Evolutionary conservation across 805 yeast species (phyloP).

Genomic region (Kodamaea lidongshanica): DNA sequence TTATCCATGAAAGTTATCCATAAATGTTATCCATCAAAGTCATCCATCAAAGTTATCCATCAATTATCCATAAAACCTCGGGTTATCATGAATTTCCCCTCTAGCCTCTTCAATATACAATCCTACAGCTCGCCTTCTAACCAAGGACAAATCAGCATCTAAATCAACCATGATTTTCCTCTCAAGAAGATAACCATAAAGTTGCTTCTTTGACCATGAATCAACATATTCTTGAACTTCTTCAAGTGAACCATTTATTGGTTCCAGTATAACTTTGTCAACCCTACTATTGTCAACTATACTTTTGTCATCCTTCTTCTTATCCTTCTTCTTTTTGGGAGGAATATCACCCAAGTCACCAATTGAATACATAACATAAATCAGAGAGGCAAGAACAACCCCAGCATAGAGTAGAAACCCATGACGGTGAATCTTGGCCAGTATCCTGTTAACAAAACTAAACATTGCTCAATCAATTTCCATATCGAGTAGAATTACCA

Average conservation of each 20-base stretch:
- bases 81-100: too few species aligned
- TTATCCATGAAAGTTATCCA: too few species aligned
- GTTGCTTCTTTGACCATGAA: slow-evolving; percentile 15
- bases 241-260: too few species aligned
- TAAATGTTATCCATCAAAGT: too few species aligned
- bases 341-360: slow-evolving; percentile 13
- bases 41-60: too few species aligned
- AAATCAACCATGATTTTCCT: slow-evolving; percentile 14
- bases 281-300: slow-evolving; percentile 5
- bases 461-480: slow-evolving; percentile 1
- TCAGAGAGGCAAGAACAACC: slow-evolving; percentile 24
- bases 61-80: too few species aligned
- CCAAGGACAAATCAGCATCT: slow-evolving; percentile 12
- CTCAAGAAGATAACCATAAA: slow-evolving; percentile 13
- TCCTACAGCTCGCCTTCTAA: slow-evolving; percentile 11
- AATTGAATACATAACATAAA: slow-evolving; percentile 21
- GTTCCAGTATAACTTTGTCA: too few species aligned
- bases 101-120: too few species aligned
- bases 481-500: background rate
- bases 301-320: slow-evolving; percentile 1
- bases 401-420: slow-evolving; percentile 32
- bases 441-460: slow-evolving; percentile 26
- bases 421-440: slow-evolving; percentile 26
- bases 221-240: slow-evolving; percentile 6
- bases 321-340: slow-evolving; percentile 5